A percentile compares a stretch with the other conserved stretches of the same genome.
Conservation (phyloP, 2,329 filamentous ascomycete genomes). For the Dactylellina parvicollis region DNA sequence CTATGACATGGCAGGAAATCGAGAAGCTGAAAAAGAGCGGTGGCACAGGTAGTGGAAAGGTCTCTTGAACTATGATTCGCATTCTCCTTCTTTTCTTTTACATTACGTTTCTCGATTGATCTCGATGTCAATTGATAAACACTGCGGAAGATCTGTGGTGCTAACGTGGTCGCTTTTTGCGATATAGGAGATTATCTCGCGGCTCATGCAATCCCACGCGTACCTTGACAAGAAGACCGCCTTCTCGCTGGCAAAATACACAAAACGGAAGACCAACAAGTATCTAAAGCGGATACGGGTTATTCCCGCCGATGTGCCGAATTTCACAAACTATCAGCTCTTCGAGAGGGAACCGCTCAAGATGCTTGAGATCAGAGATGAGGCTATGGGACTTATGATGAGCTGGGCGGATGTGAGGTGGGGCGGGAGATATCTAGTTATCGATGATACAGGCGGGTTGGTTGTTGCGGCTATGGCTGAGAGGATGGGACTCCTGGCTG, state of each 20-base stretch:
- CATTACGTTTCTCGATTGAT: slow-evolving; percentile 3
- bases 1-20: slow-evolving; percentile 76
- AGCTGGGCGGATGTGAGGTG: slow-evolving; percentile 93
- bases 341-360: slow-evolving; percentile 81
- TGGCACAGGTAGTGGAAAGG: slow-evolving; percentile 70
- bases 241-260: slow-evolving; percentile 95
- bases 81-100: background rate
- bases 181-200: slow-evolving; percentile 89
- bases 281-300: slow-evolving; percentile 89
- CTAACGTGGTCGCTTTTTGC: background rate
- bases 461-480: slow-evolving; percentile 86
- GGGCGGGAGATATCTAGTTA: slow-evolving; percentile 77
- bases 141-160: background rate
- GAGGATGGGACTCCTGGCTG: slow-evolving; percentile 82
- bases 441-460: slow-evolving; percentile 87
- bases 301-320: slow-evolving; percentile 80
- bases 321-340: slow-evolving; percentile 79
- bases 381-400: slow-evolving; percentile 80
- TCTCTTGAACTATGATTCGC: slow-evolving; percentile 45
- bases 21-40: slow-evolving; percentile 77
- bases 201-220: slow-evolving; percentile 87
- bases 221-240: slow-evolving; percentile 92
- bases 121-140: slow-evolving; percentile 8
- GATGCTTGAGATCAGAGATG: slow-evolving; percentile 86
- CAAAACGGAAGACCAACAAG: slow-evolving; percentile 90